Conservation (phyloP, 108 stramenopile species). For the Aurantiochytrium sp. region DNA sequence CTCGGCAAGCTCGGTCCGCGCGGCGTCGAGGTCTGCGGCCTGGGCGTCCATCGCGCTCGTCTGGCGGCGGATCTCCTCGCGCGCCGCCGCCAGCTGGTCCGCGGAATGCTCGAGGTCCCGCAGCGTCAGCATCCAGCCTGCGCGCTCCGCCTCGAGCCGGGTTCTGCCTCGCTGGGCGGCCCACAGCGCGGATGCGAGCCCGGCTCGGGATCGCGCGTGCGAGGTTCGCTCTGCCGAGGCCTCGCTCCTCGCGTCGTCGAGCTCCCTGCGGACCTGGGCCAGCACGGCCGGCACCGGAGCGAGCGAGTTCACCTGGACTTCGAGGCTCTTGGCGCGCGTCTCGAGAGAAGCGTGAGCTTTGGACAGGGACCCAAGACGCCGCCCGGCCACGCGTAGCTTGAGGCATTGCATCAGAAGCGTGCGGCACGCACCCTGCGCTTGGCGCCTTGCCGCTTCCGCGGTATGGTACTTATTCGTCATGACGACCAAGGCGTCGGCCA, state of each 20-base stretch:
- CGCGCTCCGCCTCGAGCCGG: neutral
- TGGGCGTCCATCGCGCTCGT: neutral
- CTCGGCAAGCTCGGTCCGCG: neutral
- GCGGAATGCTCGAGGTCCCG: neutral
- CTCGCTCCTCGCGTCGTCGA: too few relatives aligned
- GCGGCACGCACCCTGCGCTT: neutral
- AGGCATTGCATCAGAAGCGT: neutral
- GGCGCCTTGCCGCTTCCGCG: neutral
- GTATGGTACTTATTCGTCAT: neutral
- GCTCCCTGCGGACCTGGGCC: too few relatives aligned
- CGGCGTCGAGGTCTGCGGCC: neutral
- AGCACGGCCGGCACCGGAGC: too few relatives aligned
- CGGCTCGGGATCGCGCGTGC: neutral
- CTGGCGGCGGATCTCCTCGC: neutral
- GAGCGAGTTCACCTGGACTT: neutral
- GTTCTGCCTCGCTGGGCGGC: neutral
- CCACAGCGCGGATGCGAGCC: neutral
- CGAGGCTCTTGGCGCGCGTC: neutral
- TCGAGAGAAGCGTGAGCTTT: neutral
- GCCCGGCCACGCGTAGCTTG: neutral
- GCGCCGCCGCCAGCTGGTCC: neutral
- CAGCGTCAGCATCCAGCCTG: neutral
- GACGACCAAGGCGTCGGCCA: too few relatives aligned
- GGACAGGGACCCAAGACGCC: neutral
- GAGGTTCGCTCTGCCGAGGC: neutral